Base-by-base conservation (phyloP, 352 stramenopile genomes). In the Phytophthora ohioensis region DNA sequence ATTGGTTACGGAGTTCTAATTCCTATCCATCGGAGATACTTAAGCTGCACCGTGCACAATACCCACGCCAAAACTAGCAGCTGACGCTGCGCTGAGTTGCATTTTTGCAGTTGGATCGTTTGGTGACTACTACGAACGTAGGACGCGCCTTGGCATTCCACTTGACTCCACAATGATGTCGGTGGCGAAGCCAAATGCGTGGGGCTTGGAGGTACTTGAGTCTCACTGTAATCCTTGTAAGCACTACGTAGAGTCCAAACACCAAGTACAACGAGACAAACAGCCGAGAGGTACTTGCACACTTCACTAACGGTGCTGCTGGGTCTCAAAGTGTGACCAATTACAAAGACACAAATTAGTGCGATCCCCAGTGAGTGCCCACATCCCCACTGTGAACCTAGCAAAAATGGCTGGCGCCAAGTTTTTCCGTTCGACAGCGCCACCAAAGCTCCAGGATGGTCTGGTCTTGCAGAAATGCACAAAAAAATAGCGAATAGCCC, bases 381-480 rank as follows among this genome's bases (percentile, higher is more conserved):
- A 30, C 90, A 76, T 9, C 94, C 94, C 94, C 92, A 98, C 65
- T 93, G 87, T 17, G 89, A 69, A 17, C 92, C 92, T 0, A 98
- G 83, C 2, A 67, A 71, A 71, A 98, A 95, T 21, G 91, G 81
- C 12, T 73, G 54, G 13, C 68, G 71, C 59, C 79, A 91, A 15
- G 84, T 90, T 57, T 81, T 80, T 1, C 83, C 87, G 36, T 81
- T 93, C 13, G 82, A 91, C 7, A 98, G 82, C 51, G 92, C 96
- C 9, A 90, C 91, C 6, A 98, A 64, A 13, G 92, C 92, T 17
- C 85, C 89, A 1, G 98, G 70, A 71, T 98, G 92, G 63, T 98
- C 93, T 0, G 94, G 93, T 27, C 88, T 87, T 88, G 39, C 10
- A 61, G 57, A 67, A 48, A 38, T 21, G 17, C 17, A 21, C 17